Evolutionary conservation across 768 basidiomycete genomes (phyloP).

Genomic region (Mycena belliarum): DNA sequence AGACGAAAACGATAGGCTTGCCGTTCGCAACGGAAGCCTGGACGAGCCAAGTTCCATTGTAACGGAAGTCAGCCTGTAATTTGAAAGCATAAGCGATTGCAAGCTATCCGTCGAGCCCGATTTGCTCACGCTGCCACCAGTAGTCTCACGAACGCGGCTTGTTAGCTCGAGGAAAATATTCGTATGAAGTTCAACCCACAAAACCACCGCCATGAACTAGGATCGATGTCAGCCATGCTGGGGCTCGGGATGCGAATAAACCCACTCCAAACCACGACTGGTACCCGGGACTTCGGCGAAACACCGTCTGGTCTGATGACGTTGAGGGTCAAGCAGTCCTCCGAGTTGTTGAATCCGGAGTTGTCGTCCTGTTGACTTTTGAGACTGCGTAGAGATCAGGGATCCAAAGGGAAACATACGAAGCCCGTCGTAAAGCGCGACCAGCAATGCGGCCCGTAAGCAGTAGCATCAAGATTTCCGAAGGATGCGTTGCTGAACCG

Average conservation of each 20-base stretch:
- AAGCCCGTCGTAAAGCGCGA: slow-evolving; percentile 19
- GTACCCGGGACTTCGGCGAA: slow-evolving; percentile 28
- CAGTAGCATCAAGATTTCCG: slow-evolving; percentile 26
- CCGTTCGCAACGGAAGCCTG: slow-evolving; percentile 16
- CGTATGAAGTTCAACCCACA: background rate
- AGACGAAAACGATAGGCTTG: slow-evolving; percentile 19
- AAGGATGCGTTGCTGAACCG: slow-evolving; percentile 33
- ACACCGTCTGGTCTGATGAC: slow-evolving; percentile 32
- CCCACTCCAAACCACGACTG: slow-evolving; percentile 32
- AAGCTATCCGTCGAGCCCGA: background rate
- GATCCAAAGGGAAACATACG: background rate
- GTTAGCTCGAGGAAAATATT: slow-evolving; percentile 1
- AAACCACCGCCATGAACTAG: slow-evolving; percentile 19
- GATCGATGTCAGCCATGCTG: slow-evolving; percentile 13
- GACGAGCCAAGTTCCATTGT: slow-evolving; percentile 29
- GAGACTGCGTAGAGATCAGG: background rate
- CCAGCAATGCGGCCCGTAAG: slow-evolving; percentile 22
- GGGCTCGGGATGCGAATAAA: background rate
- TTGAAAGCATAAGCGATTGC: background rate
- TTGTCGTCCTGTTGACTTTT: slow-evolving; percentile 10
- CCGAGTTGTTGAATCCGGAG: slow-evolving; percentile 14
- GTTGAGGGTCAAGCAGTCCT: slow-evolving; percentile 36
- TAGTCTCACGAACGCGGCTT: slow-evolving; percentile 2
- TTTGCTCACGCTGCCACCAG: slow-evolving; percentile 17
- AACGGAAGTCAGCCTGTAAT: slow-evolving; percentile 32